phyloP scores from a whole-genome alignment of 352 stramenopile genomes.

The Pythium myriotylum region DNA sequence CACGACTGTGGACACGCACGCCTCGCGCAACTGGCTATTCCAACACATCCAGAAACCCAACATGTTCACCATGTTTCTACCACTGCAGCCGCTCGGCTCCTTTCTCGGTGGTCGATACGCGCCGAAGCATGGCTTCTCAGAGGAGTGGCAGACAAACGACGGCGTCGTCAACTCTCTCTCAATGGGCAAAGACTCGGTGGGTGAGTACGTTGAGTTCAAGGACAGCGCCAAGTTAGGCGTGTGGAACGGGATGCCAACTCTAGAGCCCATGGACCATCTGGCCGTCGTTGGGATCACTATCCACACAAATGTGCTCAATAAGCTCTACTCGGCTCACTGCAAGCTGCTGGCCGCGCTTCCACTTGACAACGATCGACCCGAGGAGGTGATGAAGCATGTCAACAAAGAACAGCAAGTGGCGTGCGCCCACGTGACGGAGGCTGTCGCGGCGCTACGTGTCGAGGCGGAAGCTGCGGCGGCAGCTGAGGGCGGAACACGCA shows the following conservation, averaged over 20 bases:
- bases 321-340: constrained; percentile 45
- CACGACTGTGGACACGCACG: constrained; percentile 44
- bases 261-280: constrained; percentile 52
- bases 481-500: neutral
- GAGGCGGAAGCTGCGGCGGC: neutral
- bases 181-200: constrained; percentile 42
- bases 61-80: constrained; percentile 49
- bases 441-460: neutral
- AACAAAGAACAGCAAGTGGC: constrained; percentile 7
- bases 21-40: constrained; percentile 36
- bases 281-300: constrained; percentile 45
- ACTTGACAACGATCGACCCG: constrained; percentile 30
- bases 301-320: constrained; percentile 44
- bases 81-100: constrained; percentile 41
- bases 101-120: constrained; percentile 47
- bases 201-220: constrained; percentile 28
- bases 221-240: constrained; percentile 40
- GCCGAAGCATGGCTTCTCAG: constrained; percentile 34
- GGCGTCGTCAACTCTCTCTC: constrained; percentile 52
- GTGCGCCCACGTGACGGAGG: neutral
- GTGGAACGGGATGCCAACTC: constrained; percentile 55
- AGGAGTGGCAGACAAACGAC: constrained; percentile 50
- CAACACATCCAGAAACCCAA: constrained; percentile 51
- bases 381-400: neutral
- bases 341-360: constrained; percentile 42